Percentiles rank a stretch among this genome's conserved stretches.
Conservation (phyloP, 306 rosid species). For the Quercus gilva region DNA sequence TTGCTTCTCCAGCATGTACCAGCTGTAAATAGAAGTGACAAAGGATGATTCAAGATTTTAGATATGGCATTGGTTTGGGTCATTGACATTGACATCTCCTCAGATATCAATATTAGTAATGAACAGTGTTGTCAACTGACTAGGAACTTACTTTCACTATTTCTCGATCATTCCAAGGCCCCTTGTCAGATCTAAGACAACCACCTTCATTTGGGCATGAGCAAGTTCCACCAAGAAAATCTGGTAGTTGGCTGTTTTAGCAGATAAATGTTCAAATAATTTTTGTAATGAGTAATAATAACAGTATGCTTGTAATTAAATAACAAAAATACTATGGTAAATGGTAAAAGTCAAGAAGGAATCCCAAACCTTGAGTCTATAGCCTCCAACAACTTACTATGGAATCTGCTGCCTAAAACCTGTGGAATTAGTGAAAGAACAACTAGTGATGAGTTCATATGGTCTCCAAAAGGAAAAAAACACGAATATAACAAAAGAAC, state of each 20-base stretch:
- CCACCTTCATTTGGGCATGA: slow-evolving; percentile 86
- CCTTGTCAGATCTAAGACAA: slow-evolving; percentile 83
- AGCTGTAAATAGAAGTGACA: slow-evolving; percentile 51
- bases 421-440: slow-evolving; percentile 34
- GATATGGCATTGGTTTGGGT: slow-evolving; percentile 12
- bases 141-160: slow-evolving; percentile 70
- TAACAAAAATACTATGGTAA: slow-evolving; percentile 4
- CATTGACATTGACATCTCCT: slow-evolving; percentile 3
- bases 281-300: not conserved
- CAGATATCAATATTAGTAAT: slow-evolving; percentile 5
- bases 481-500: slow-evolving; percentile 6
- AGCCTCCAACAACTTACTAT: slow-evolving; percentile 62
- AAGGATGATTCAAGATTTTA: slow-evolving; percentile 16
- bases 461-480: slow-evolving; percentile 20
- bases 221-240: slow-evolving; percentile 90
- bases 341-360: not conserved
- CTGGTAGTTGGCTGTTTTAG: slow-evolving; percentile 83
- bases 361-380: slow-evolving; percentile 80
- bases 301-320: slow-evolving; percentile 22
- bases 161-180: slow-evolving; percentile 92
- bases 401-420: slow-evolving; percentile 82
- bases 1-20: slow-evolving; percentile 58
- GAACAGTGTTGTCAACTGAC: slow-evolving; percentile 18
- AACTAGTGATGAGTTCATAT: slow-evolving; percentile 15
- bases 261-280: slow-evolving; percentile 19